Conservation (phyloP, 2,329 filamentous ascomycete species). For the Hypoxylon sp. region DNA sequence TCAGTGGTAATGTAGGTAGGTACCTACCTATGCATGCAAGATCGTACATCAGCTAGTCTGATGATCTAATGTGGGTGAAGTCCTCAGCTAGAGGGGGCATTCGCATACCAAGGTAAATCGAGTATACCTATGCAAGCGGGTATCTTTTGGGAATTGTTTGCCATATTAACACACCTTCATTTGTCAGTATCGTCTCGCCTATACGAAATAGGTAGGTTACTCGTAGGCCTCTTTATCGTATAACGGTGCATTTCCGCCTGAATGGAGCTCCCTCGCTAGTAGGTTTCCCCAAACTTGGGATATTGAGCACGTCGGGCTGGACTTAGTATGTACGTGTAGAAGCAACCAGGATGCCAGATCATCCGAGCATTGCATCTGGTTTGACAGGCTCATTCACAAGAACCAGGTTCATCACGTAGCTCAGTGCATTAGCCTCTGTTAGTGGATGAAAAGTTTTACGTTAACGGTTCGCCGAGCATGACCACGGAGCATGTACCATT, state of each 20-base stretch:
- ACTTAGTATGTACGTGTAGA: constrained; percentile 6
- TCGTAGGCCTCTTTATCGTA: constrained; percentile 14
- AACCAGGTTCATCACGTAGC: constrained; percentile 23
- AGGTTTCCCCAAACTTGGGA: constrained; percentile 9
- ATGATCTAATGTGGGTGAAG: neutral
- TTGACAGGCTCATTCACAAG: constrained; percentile 14
- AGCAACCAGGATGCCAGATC: constrained; percentile 14
- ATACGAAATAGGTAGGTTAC: constrained; percentile 26
- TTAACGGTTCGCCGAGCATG: constrained; percentile 16
- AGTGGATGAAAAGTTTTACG: constrained; percentile 29
- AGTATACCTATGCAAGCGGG: constrained; percentile 11
- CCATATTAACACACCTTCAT: constrained; percentile 6
- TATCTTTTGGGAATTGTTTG: constrained; percentile 4
- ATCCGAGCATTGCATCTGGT: constrained; percentile 29
- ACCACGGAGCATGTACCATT: constrained; percentile 10
- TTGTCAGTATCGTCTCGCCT: neutral
- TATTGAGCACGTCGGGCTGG: constrained; percentile 13
- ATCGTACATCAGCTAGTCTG: neutral
- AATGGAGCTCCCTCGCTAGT: constrained; percentile 1
- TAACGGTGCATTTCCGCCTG: constrained; percentile 15
- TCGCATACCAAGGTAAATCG: neutral
- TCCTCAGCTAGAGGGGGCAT: neutral
- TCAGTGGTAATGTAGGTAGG: neutral
- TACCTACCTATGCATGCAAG: neutral
- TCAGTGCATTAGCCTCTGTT: constrained; percentile 27